Percentiles rank a stretch among this genome's conserved stretches.
phyloP scores from a whole-genome alignment of 176 grass and related monocot species.

The Triticum aestivum region IWGSC_CS_RefSeq_v2.1 NC_057806.1:281684117-281684616 shows the following conservation, averaged over 20 bases:
- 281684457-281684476: not conserved
- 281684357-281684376: constrained; percentile 24
- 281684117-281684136: constrained; percentile 62
- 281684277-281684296: constrained; percentile 80
- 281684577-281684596: constrained; percentile 3
- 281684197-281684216: constrained; percentile 79
- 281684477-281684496: constrained; percentile 4
- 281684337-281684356: constrained; percentile 50
- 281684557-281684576: not conserved
- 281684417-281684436: not conserved
- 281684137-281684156: constrained; percentile 83
- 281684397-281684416: not conserved
- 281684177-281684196: constrained; percentile 86
- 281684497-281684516: not conserved
- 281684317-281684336: constrained; percentile 33
- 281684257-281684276: constrained; percentile 57
- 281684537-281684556: not conserved
- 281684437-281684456: not conserved
- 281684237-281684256: constrained; percentile 72
- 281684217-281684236: constrained; percentile 64
- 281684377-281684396: not conserved
- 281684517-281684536: not conserved
- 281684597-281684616: not conserved
- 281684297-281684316: constrained; percentile 86
- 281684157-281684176: constrained; percentile 93